Evolutionary conservation across 169 alveolate genomes (phyloP), one percentile per base, ranked within the genome.

Genomic region (Plasmodium ovale): DNA sequence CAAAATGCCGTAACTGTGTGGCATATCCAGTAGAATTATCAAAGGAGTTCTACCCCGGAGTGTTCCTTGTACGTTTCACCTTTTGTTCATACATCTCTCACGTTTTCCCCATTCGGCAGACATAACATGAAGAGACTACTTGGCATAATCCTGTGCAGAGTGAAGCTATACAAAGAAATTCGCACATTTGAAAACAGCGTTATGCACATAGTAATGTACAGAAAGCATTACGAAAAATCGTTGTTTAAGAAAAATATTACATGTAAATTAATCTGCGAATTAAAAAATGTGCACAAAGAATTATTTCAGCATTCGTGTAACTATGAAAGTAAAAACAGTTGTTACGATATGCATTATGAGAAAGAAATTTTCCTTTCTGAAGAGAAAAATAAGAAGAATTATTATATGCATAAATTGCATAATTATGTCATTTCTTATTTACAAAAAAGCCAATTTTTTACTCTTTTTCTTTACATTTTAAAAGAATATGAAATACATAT

Each of bases 271-370:
- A 70, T 85, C 2, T 35, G 23, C 44, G 74, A 85, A 21, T 54
- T 85, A 72, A 85, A 85, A 71, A 70, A 58, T 85, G 68, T 85
- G 0, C 91, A 85, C 27, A 85, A 69, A 35, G 91, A 85, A 39
- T 69, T 85, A 85, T 85, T 56, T 85, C 85, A 68, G 56, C 91
- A 85, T 71, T 39, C 87, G 16, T 69, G 91, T 58, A 56, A 64
- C 31, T 51, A 59, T 42, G 73, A 85, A 72, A 85, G 91, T 47
- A 85, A 85, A 69, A 85, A 85, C 42, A 85, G 91, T 49, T 85
- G 91, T 49, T 85, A 85, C 51, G 91, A 85, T 44, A 47, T 35
- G 31, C 53, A 60, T 1, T 85, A 85, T 44, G 91, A 85, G 14
- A 72, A 85, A 27, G 91, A 85, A 70, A 85, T 85, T 44, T 85